Conservation (phyloP, 2,329 filamentous ascomycete genomes). For the Trichoderma breve region DNA sequence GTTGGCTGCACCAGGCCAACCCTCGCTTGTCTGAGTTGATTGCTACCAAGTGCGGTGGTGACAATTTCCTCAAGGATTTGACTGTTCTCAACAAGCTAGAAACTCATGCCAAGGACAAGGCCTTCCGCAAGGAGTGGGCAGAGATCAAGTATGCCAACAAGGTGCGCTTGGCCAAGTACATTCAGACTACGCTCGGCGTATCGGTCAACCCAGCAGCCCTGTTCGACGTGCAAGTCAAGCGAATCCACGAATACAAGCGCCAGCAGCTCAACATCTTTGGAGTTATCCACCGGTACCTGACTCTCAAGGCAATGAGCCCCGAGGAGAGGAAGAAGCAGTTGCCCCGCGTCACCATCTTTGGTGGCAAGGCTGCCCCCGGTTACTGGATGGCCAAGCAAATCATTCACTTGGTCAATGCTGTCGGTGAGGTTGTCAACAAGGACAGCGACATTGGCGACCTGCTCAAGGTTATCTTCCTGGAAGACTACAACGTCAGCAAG, state of each 20-base stretch:
- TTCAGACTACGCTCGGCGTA: constrained; percentile 76
- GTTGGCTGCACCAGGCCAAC: constrained; percentile 98
- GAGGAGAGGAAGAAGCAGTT: constrained; percentile 84
- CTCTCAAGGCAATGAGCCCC: constrained; percentile 78
- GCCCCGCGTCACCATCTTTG: constrained; percentile 92
- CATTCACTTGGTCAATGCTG: constrained; percentile 93
- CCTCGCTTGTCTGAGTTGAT: constrained; percentile 89
- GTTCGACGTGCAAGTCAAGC: constrained; percentile 97
- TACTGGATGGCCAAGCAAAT: constrained; percentile 99
- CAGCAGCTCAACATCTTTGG: constrained; percentile 99
- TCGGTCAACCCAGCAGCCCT: constrained; percentile 82
- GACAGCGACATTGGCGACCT: constrained; percentile 89
- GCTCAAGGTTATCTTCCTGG: constrained; percentile 94
- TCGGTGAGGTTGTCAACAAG: constrained; percentile 86
- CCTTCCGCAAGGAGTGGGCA: constrained; percentile 90
- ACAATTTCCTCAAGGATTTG: constrained; percentile 86
- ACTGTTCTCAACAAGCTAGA: constrained; percentile 85
- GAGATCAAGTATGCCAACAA: constrained; percentile 98
- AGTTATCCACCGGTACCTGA: constrained; percentile 90
- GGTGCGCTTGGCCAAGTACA: constrained; percentile 84
- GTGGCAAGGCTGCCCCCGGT: constrained; percentile 93
- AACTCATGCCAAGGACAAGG: constrained; percentile 76
- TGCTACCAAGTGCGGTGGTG: constrained; percentile 78
- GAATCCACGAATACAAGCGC: constrained; percentile 98
- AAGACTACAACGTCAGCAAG: constrained; percentile 99